Evolutionary conservation across 495 filamentous ascomycete species (phyloP), one percentile per base, ranked within the genome.

Genomic region (Collariella sp.): DNA sequence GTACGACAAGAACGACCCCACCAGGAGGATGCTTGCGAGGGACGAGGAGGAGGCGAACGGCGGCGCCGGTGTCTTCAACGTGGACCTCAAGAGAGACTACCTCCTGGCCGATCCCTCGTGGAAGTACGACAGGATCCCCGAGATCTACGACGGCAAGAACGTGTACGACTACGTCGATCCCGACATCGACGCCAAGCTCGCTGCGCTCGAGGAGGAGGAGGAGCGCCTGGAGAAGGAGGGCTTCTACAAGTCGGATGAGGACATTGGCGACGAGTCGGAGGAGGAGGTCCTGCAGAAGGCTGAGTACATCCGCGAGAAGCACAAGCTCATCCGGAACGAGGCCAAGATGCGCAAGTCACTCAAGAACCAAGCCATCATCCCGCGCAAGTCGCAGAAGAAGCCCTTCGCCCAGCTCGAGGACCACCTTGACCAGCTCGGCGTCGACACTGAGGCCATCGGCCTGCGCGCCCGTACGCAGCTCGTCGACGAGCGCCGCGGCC

Each of bases 81-180:
- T 97, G 59, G 87, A 96, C 57, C 76, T 97, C 59, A 86, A 86
- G 69, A 83, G 85, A 61, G 85, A 91, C 58, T 98, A 95, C 71
- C 68, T 86, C 2, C 79, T 96, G 48, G 89, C 83, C 18, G 76
- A 95, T 62, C 79, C 83, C 22, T 87, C 93, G 15, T 96, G 91
- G 93, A 95, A 94, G 67, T 78, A 95, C 64, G 93, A 98, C 74
- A 91, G 86, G 70, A 85, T 96, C 12, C 94, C 94, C 23, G 94
- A 98, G 68, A 54, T 69, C 43, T 91, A 87, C 72, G 83, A 96
- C 61, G 93, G 93, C 65, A 88, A 88, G 77, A 97, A 98, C 71
- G 88, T 98, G 31, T 89, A 88, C 75, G 93, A 98, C 67, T 98
- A 85, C 67, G 83, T 97, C 66, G 93, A 97, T 60, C 91, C 93